A percentile compares a stretch with the other conserved stretches of the same genome.
Conservation (phyloP, 2,329 filamentous ascomycete species). For the Colletotrichum euphorbiae region DNA sequence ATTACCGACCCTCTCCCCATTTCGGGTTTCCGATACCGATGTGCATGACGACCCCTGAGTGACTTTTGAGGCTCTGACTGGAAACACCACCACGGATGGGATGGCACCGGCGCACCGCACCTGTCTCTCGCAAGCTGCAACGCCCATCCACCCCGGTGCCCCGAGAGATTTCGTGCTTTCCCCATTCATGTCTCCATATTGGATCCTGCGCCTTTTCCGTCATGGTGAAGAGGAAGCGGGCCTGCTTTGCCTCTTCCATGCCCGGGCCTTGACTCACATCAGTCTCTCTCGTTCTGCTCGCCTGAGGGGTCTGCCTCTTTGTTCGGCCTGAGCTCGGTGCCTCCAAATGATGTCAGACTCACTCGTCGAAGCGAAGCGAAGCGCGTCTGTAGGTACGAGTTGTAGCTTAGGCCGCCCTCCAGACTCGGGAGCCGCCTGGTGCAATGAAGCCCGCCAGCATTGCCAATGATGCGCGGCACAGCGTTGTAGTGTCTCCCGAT, state of each 20-base stretch:
- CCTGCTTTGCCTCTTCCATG: conserved; percentile 7
- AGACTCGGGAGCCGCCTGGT: not conserved
- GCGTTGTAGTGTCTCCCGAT: not conserved
- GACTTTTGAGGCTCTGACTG: conserved; percentile 36
- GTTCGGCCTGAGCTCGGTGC: conserved; percentile 35
- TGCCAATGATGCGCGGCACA: not conserved
- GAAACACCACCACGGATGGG: conserved; percentile 35
- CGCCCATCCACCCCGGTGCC: conserved; percentile 16
- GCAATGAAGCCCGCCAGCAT: conserved; percentile 1
- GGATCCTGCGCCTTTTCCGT: conserved; percentile 10
- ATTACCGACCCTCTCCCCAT: not conserved
- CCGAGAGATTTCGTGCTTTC: conserved; percentile 25
- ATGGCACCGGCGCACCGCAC: conserved; percentile 16
- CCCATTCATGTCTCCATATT: conserved; percentile 36
- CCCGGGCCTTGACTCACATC: not conserved
- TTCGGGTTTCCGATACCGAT: conserved; percentile 16
- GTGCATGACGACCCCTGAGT: conserved; percentile 21
- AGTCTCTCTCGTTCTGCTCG: not conserved
- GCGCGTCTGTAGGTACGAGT: not conserved
- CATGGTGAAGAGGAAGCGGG: conserved; percentile 25
- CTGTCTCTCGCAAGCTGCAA: conserved; percentile 1
- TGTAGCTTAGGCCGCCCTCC: not conserved
- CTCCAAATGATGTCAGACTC: conserved; percentile 36
- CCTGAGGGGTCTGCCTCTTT: not conserved
- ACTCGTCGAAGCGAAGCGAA: not conserved